A percentile compares a stretch with the other conserved stretches of the same genome.
phyloP scores from a whole-genome alignment of 2,329 filamentous ascomycete species.

The Beauveria pseudobassiana region DNA sequence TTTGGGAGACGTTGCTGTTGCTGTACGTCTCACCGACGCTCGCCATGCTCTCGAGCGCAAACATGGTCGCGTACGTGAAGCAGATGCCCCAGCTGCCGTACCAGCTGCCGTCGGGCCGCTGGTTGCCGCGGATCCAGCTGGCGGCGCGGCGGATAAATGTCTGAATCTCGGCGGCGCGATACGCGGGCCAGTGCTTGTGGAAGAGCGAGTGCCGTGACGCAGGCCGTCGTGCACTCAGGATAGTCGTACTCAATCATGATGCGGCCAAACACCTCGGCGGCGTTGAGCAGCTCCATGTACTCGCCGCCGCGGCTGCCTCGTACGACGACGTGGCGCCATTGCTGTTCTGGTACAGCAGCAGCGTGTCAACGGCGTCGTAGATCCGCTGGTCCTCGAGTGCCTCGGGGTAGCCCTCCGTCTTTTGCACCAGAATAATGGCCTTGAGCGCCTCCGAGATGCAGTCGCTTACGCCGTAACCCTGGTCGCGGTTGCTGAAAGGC shows the following conservation, averaged over 20 bases:
- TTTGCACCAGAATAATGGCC: slow-evolving; percentile 76
- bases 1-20: slow-evolving; percentile 62
- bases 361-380: slow-evolving; percentile 81
- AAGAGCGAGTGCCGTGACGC: slow-evolving; percentile 82
- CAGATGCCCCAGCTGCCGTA: slow-evolving; percentile 98
- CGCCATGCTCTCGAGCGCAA: slow-evolving; percentile 79
- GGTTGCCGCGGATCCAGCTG: slow-evolving; percentile 72
- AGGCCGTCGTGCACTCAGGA: slow-evolving; percentile 93
- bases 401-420: slow-evolving; percentile 64
- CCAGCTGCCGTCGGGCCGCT: slow-evolving; percentile 82
- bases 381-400: slow-evolving; percentile 71
- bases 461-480: slow-evolving; percentile 93
- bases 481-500: slow-evolving; percentile 87
- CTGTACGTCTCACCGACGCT: slow-evolving; percentile 75
- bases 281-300: slow-evolving; percentile 79
- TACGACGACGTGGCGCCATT: slow-evolving; percentile 87
- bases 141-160: slow-evolving; percentile 66
- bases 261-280: slow-evolving; percentile 88
- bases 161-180: slow-evolving; percentile 69
- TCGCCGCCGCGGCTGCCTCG: slow-evolving; percentile 71
- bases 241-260: slow-evolving; percentile 99
- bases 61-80: slow-evolving; percentile 96
- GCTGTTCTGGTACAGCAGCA: slow-evolving; percentile 83
- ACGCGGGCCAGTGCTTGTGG: slow-evolving; percentile 70
- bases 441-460: slow-evolving; percentile 90